These are phyloP conservation scores for Neonectria sp. DNA, from an alignment of 2,329 filamentous ascomycete genomes.

Conservation along the genomic window DNA sequence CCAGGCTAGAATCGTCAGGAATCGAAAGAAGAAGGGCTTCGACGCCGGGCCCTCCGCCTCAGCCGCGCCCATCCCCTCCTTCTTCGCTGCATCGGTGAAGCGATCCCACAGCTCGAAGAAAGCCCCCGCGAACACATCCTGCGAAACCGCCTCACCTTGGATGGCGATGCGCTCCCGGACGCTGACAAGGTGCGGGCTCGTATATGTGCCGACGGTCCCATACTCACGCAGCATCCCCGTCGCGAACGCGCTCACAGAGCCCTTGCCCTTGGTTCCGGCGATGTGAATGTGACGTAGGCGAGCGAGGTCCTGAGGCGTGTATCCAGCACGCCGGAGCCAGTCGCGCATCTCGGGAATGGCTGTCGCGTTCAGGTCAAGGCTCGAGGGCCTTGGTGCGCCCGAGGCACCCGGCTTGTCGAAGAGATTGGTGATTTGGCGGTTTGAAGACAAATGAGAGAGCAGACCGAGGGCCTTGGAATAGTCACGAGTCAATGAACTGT, in stretches of 20 bases:
- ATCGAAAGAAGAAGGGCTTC: constrained; percentile 95
- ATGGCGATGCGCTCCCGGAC: constrained; percentile 90
- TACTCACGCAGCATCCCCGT: constrained; percentile 79
- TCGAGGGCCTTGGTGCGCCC: constrained; percentile 58
- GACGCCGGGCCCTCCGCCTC: constrained; percentile 69
- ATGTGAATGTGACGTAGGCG: constrained; percentile 78
- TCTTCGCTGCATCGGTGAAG: constrained; percentile 58
- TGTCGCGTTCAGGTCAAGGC: constrained; percentile 73
- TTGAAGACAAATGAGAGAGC: constrained; percentile 84
- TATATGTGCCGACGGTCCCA: constrained; percentile 79
- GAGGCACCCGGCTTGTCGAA: constrained; percentile 56
- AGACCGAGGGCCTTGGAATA: constrained; percentile 80
- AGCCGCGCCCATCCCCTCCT: constrained; percentile 53
- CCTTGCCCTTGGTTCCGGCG: constrained; percentile 95
- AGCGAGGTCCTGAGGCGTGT: constrained; percentile 67
- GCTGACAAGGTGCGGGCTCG: constrained; percentile 87
- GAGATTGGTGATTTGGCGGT: constrained; percentile 74
- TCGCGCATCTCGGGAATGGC: constrained; percentile 87
- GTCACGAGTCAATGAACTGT: constrained; percentile 24
- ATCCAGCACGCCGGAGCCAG: constrained; percentile 83
- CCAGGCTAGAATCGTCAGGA: constrained; percentile 89
- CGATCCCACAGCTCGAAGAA: constrained; percentile 90
- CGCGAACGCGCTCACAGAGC: constrained; percentile 87
- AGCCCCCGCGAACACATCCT: constrained; percentile 79
- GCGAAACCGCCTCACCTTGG: constrained; percentile 78